phyloP scores from a whole-genome alignment of 768 basidiomycete species.

The Tubosaeta brunneosetosa region DNA sequence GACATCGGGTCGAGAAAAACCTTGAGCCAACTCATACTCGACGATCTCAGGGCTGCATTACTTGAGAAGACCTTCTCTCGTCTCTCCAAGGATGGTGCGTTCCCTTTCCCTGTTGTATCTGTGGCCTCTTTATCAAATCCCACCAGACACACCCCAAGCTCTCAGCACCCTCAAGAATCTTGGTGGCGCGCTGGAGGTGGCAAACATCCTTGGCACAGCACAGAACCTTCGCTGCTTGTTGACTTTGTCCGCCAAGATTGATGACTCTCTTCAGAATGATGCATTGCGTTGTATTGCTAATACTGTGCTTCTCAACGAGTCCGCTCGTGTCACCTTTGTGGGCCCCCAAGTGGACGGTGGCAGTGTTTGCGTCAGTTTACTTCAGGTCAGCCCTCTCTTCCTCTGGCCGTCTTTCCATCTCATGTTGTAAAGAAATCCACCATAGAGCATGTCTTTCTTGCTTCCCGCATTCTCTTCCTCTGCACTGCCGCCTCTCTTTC shows the following conservation, averaged over 20 bases:
- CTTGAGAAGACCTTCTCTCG: slow-evolving; percentile 40
- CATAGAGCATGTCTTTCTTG: slow-evolving; percentile 66
- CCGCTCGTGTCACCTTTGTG: slow-evolving; percentile 54
- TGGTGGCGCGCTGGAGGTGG: slow-evolving; percentile 66
- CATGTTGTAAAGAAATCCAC: slow-evolving; percentile 49
- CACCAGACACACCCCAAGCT: slow-evolving; percentile 60
- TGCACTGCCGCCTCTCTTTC: slow-evolving; percentile 51
- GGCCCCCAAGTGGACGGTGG: slow-evolving; percentile 61
- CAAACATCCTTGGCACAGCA: slow-evolving; percentile 51
- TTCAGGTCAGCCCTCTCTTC: slow-evolving; percentile 45
- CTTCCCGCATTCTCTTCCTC: slow-evolving; percentile 74
- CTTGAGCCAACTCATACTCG: slow-evolving; percentile 55
- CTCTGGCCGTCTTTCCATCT: slow-evolving; percentile 14
- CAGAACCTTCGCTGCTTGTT: slow-evolving; percentile 57
- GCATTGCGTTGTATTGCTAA: slow-evolving; percentile 78
- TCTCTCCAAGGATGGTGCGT: slow-evolving; percentile 53
- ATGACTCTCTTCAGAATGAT: slow-evolving; percentile 58
- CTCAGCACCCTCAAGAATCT: slow-evolving; percentile 71
- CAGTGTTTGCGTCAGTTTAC: slow-evolving; percentile 46
- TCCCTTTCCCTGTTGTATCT: not conserved
- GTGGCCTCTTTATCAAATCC: slow-evolving; percentile 1
- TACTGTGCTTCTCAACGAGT: slow-evolving; percentile 64
- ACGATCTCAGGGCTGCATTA: slow-evolving; percentile 46
- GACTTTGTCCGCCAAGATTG: slow-evolving; percentile 45
- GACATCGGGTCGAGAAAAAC: slow-evolving; percentile 44